Percentiles rank a stretch among this genome's conserved stretches.
Evolutionary conservation across 179 eudicot genomes (phyloP).

Genomic region (Heliamphora pulchella): DNA sequence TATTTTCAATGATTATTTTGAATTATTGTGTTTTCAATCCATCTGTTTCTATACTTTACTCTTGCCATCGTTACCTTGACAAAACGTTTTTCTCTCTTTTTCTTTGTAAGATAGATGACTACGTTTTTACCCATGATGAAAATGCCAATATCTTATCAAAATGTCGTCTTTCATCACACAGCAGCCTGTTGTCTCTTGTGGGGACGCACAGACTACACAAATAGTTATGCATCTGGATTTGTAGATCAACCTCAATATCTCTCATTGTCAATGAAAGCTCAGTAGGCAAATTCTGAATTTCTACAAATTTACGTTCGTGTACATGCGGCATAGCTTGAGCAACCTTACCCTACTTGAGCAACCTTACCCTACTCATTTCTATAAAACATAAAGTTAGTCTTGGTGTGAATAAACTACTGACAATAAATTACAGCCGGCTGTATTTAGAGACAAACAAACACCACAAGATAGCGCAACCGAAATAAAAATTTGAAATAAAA

Average conservation of each 20-base stretch:
- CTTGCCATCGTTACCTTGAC: too few relatives aligned
- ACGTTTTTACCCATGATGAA: too few relatives aligned
- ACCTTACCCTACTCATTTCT: background rate
- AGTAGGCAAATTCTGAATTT: background rate
- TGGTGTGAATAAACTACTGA: background rate
- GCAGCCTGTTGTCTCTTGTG: too few relatives aligned
- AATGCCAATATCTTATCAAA: too few relatives aligned
- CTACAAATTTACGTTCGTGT: background rate
- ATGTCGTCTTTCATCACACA: too few relatives aligned
- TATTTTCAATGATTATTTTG: too few relatives aligned
- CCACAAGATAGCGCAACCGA: background rate
- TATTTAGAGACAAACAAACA: background rate
- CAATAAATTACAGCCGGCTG: conserved; percentile 8
- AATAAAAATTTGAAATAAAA: background rate
- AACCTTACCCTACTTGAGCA: too few relatives aligned
- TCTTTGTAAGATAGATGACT: too few relatives aligned
- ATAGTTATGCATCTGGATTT: conserved; percentile 27
- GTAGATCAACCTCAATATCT: background rate
- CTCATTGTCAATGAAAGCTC: background rate
- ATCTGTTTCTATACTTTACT: too few relatives aligned
- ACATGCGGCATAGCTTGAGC: background rate
- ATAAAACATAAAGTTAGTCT: background rate
- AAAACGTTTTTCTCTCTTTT: too few relatives aligned
- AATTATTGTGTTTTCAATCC: too few relatives aligned
- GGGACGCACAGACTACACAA: background rate